phyloP scores from a whole-genome alignment of 495 filamentous ascomycete genomes.

The Podospora conica region DNA sequence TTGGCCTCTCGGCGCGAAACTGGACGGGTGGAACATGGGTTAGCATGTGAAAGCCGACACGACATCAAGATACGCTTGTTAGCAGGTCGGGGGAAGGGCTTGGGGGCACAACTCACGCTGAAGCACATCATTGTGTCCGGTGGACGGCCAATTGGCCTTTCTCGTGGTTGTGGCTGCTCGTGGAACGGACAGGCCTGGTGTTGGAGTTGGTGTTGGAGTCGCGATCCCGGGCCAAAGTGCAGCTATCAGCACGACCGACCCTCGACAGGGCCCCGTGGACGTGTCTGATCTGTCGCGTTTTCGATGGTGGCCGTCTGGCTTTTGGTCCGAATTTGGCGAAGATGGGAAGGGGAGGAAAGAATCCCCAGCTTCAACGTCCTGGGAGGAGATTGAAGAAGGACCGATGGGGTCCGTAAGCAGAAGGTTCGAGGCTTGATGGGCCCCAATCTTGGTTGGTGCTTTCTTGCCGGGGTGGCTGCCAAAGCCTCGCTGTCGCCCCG shows the following conservation, averaged over 20 bases:
- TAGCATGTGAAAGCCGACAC: neutral
- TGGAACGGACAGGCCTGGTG: constrained; percentile 1
- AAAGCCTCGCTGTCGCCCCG: neutral
- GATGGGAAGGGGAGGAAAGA: neutral
- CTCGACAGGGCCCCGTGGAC: neutral
- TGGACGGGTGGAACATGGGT: constrained; percentile 1
- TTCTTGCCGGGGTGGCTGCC: neutral
- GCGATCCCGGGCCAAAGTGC: neutral
- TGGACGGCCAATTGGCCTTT: constrained; percentile 10
- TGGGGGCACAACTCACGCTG: constrained; percentile 9
- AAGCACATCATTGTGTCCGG: constrained; percentile 17
- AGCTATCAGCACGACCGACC: neutral
- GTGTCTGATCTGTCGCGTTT: neutral
- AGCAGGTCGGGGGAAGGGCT: neutral
- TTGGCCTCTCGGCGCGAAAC: constrained; percentile 15
- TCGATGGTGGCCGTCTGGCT: neutral
- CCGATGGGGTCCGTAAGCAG: neutral
- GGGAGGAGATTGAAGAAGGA: neutral
- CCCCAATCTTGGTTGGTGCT: neutral
- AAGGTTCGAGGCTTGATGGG: neutral
- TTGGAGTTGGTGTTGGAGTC: neutral
- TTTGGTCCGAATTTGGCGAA: neutral
- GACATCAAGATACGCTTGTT: neutral
- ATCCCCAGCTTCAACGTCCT: neutral
- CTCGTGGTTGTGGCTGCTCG: neutral